Conservation (phyloP, 139 green algal genomes). For the Chlorella sorokiniana region DNA sequence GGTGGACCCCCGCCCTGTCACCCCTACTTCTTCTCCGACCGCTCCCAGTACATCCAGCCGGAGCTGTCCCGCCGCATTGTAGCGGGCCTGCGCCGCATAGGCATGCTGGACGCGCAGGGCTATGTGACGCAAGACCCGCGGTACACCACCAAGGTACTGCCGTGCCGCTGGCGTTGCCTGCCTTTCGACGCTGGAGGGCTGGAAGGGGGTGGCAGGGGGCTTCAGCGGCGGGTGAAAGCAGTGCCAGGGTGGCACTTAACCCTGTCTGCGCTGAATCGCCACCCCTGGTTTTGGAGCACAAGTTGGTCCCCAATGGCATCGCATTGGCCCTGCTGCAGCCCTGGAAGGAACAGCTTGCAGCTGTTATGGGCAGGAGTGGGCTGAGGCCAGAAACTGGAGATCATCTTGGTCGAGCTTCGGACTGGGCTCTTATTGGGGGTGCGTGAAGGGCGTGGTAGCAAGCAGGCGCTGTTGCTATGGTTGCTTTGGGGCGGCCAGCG, state of each 20-base stretch:
- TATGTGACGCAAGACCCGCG: conserved; percentile 6
- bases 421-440: conserved; percentile 5
- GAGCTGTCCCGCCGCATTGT: conserved; percentile 17
- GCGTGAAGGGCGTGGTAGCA: background rate
- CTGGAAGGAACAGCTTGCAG: conserved; percentile 11
- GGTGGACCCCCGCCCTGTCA: conserved; percentile 19
- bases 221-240: too few species aligned
- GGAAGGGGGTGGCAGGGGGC: too few species aligned
- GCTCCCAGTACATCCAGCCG: conserved; percentile 7
- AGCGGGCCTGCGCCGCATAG: conserved; percentile 7
- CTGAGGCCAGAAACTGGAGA: background rate
- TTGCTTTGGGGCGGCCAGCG: too few species aligned
- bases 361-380: background rate
- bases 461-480: background rate
- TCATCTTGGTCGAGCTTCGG: background rate
- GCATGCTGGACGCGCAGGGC: conserved; percentile 18
- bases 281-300: too few species aligned
- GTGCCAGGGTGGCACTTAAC: too few species aligned
- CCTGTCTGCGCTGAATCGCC: too few species aligned
- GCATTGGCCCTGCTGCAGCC: background rate
- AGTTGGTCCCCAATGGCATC: too few species aligned
- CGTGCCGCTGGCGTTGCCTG: too few species aligned
- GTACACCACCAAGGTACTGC: conserved; percentile 12
- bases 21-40: conserved; percentile 23
- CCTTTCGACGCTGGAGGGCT: too few species aligned